Evolutionary conservation across 441 rosid genomes (phyloP), one percentile per base, ranked within the genome.

Genomic region (Theobroma grandiflorum): DNA sequence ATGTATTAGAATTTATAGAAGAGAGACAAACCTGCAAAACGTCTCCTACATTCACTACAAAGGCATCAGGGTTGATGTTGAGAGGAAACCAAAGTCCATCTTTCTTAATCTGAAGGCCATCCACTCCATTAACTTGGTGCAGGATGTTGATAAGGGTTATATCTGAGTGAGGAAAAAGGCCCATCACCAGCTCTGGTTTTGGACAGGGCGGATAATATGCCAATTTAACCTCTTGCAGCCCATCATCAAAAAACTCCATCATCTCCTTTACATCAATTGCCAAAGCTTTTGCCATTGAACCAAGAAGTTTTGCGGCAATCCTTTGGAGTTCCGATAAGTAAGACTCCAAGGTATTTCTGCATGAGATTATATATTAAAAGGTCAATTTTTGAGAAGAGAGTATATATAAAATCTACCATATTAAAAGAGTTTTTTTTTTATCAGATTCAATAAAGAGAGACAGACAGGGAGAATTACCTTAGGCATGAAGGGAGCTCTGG

Each of bases 191-290:
- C 53, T 88, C 90, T 15, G 91, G 90, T 62, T 81, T 38, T n/a
- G 91, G 89, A 31, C 91, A 90, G 14, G 91, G 87, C 26, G 92
- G 92, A 82, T 90, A 90, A 71, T 82, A 83, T 2, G 84, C 86
- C 85, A 85, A 59, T 79, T 89, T 85, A 77, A 87, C 64, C 0
- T 85, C 62, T 52, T 86, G 91, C 31, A 81, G 12, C 55, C 89
- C 94, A 33, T 84, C 85, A 5, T 81, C 86, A 72, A 84, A 82
- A 40, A 80, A 4, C 47, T 87, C 85, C 50, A 75, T 73, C 73
- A 87, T 68, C 78, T 86, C 85, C 73, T 76, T 47, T 43, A 9
- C 6, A 2, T 77, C 78, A 0, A 84, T 80, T 52, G 75, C 79
- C 37, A 89, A 59, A 70, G 83, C 75, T 57, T 69, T 81, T 9